Base-by-base conservation (phyloP, 129 eudicot species). In the Mikania micrantha region DNA sequence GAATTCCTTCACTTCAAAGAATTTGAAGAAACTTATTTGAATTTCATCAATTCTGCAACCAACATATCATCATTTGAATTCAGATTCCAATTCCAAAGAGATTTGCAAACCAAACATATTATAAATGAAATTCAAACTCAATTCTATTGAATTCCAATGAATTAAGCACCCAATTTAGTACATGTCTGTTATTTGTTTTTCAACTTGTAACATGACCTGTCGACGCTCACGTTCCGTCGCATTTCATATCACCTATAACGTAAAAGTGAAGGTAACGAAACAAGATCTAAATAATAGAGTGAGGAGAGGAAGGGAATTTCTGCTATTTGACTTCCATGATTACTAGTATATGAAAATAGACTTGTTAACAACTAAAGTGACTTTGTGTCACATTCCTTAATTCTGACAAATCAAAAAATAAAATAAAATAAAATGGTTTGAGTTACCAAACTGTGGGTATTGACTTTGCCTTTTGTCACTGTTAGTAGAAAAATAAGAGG, bases 311-410 rank as follows among this genome's bases (percentile, higher is more conserved):
- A 24, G 72, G 31, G 44, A 12, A 47, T 27, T 54, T 9, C 13
- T 64, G 53, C 4, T 41, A 64, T 22, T 7, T 41, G 69, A 16
- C 29, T 36, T 68, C 49, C 63, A 52, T 68, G 28, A 68, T 68
- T 68, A 68, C 64, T 27, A n/a, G n/a, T n/a, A n/a, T 27, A 52
- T 34, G 15, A 31, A 53, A 62, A 40, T 21, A 42, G 50, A 63
- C 69, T 11, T 63, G 24, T 38, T 63, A 38, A 68, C 73, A 20
- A 21, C 73, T 28, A 38, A 31, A 65, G 38, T 15, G 25, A 67
- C 57, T 19, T 68, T 68, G 34, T 15, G 73, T 36, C 48, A 32
- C 66, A 61, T 34, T 67, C 47, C 47, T 47, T 20, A 21, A 34
- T 20, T 49, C 61, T 20, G 41, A 61, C 4, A 36, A 34, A 7